Base-by-base conservation (phyloP, 1,139 yeast genomes). In the Geotrichum fermentans region DNA sequence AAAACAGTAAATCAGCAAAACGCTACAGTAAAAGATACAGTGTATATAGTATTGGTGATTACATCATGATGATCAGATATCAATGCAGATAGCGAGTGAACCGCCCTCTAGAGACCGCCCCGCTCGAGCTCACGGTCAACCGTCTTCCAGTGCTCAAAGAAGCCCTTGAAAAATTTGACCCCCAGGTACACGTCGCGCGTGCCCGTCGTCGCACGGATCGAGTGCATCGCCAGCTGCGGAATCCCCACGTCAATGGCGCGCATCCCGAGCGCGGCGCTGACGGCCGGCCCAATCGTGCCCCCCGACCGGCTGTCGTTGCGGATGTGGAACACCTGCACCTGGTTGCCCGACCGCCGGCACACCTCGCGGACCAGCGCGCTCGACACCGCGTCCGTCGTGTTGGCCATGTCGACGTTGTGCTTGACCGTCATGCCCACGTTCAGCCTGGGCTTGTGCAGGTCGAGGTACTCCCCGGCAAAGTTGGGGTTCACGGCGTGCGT, bases 401-500 rank as follows among this genome's bases (percentile, higher is more conserved):
- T 80, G 60, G 81, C 80, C 11, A 78, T 83, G 61, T 83, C 80
- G 32, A 86, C 74, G 64, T 84, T 89, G 54, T 80, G 65, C 18
- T 85, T 78, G 40, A 84, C 63, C 0, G 84, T 73, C 50, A 84
- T 68, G 40, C 94, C 95, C 37, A 74, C 76, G 67, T 85, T 85
- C 52, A 89, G 88, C 49, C 79, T 68, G 11, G 94, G 90, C 57
- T 74, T 77, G 66, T 83, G 89, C 58, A 77, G 62, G 53, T 79
- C 82, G 61, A 83, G 70, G 65, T 83, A 83, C 14, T 74, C 80
- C 34, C 56, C 55, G 22, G 77, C 67, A 65, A 86, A 89, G 69
- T 90, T 90, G 54, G 97, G 97, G 66, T 90, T 95, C 46, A 87
- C 83, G 33, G 96, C 97, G 64, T 90, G 97, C 1, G 96, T 92